Base-by-base conservation (phyloP, 2,329 filamentous ascomycete species). In the Ophiosphaerella narmari region DNA sequence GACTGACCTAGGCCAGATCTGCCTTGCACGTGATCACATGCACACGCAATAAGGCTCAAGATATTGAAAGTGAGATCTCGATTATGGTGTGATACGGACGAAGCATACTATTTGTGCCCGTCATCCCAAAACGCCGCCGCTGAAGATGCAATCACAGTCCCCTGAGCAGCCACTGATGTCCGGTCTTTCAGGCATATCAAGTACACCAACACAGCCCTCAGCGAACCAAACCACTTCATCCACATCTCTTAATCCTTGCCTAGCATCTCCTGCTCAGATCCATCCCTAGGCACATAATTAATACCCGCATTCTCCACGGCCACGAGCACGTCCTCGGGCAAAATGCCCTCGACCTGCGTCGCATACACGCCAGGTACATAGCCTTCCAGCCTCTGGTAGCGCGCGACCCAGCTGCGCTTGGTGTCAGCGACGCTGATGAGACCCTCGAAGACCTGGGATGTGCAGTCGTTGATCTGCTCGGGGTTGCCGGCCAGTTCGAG, bases 361-460 rank as follows among this genome's bases (percentile, higher is more conserved):
- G 94, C 94, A 77, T 99, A 99, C 50, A 95, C 86, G 46, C 94
- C 94, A 13, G 86, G 84, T 44, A 94, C 88, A 73, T 96, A 97
- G 47, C 85, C 85, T 71, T 97, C 90, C 52, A 99, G 77, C 7
- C 94, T 85, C 80, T 97, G 91, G 88, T 92, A 97, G 71, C 90
- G 90, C n/a, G 93, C 92, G 41, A 97, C 90, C 94, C 94, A 99
- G 67, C 90, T 95, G 61, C 81, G 84, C 37, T 78, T 77, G n/a
- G 92, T 92, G 71, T 97, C 87, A 40, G 87, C 85, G 33, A 97
- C 82, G 35, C 90, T 86, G 71, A 97, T 90, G 58, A 97, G 77
- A 40, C 94, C 94, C 74, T 99, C 94, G 72, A 94, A 99, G 59
- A 97, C 92, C 68, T 93, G 90, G 12, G 91, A 96, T 16, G 94